phyloP scores from a whole-genome alignment of 2,329 filamentous ascomycete species.

The Xenosphaeropsis pyriputrescens region DNA sequence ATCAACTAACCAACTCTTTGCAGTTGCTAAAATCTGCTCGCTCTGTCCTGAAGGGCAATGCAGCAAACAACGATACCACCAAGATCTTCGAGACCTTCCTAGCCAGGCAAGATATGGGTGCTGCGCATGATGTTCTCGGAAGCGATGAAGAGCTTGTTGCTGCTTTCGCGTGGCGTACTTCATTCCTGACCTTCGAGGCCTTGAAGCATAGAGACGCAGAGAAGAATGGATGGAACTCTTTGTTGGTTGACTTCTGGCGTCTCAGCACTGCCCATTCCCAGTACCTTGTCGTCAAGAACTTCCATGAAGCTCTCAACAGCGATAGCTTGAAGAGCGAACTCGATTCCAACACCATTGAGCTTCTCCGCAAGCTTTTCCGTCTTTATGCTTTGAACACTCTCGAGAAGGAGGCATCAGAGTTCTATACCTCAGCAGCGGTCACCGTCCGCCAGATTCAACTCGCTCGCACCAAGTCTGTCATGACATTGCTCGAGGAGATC shows the following conservation, averaged over 20 bases:
- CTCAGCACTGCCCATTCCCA: slow-evolving; percentile 63
- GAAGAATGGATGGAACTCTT: slow-evolving; percentile 64
- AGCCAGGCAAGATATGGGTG: slow-evolving; percentile 50
- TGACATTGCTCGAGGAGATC: slow-evolving; percentile 56
- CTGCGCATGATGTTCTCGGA: slow-evolving; percentile 60
- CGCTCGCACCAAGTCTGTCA: slow-evolving; percentile 49
- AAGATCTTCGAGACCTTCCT: slow-evolving; percentile 51
- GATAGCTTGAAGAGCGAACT: slow-evolving; percentile 34
- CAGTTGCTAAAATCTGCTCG: slow-evolving; percentile 61
- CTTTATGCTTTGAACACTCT: slow-evolving; percentile 52
- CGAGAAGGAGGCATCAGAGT: slow-evolving; percentile 55
- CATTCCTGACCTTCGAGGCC: slow-evolving; percentile 62
- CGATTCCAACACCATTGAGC: slow-evolving; percentile 36
- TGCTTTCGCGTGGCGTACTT: slow-evolving; percentile 62
- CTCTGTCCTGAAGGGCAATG: slow-evolving; percentile 48
- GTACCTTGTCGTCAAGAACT: slow-evolving; percentile 67
- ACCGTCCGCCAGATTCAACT: slow-evolving; percentile 61
- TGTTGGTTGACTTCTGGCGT: slow-evolving; percentile 66
- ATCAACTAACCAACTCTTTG: slow-evolving; percentile 1
- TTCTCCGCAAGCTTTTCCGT: slow-evolving; percentile 54
- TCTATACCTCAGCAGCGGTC: slow-evolving; percentile 55
- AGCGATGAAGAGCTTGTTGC: slow-evolving; percentile 56
- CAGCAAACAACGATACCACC: slow-evolving; percentile 53
- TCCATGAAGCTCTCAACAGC: slow-evolving; percentile 53
- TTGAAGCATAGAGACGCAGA: slow-evolving; percentile 60